Percentiles rank a stretch among this genome's conserved stretches.
phyloP scores from a whole-genome alignment of 2,329 filamentous ascomycete species.

The Pseudopithomyces chartarum region DNA sequence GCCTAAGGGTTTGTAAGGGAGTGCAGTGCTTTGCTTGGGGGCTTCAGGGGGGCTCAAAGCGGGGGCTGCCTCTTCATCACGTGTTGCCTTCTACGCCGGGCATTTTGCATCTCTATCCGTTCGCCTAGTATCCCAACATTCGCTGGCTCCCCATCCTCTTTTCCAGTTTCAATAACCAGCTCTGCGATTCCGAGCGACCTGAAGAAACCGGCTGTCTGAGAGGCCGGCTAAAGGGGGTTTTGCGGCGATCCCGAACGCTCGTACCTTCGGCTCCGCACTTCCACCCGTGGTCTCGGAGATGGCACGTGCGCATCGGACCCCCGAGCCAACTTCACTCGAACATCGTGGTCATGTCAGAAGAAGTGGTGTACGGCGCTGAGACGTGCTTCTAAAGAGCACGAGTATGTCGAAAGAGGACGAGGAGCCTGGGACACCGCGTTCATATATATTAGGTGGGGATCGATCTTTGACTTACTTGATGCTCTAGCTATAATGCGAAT shows the following conservation, averaged over 20 bases:
- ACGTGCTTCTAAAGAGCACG: neutral
- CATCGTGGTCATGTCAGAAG: conserved; percentile 6
- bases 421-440: neutral
- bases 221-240: conserved; percentile 25
- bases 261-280: conserved; percentile 23
- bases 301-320: conserved; percentile 20
- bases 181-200: conserved; percentile 24
- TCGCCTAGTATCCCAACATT: neutral
- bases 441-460: neutral
- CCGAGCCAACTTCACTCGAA: conserved; percentile 32
- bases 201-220: conserved; percentile 18
- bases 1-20: neutral
- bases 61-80: neutral
- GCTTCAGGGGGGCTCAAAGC: too few species aligned
- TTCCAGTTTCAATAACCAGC: conserved; percentile 10
- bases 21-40: too few species aligned
- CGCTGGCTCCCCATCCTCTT: conserved; percentile 29
- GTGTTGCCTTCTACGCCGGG: neutral
- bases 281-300: conserved; percentile 17
- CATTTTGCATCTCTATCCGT: neutral
- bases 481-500: too few species aligned
- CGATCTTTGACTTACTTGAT: too few species aligned
- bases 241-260: conserved; percentile 10
- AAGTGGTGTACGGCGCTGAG: neutral
- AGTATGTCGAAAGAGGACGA: neutral